Base-by-base conservation (phyloP, 164 flowering plant species). In the Annona cherimola region DNA sequence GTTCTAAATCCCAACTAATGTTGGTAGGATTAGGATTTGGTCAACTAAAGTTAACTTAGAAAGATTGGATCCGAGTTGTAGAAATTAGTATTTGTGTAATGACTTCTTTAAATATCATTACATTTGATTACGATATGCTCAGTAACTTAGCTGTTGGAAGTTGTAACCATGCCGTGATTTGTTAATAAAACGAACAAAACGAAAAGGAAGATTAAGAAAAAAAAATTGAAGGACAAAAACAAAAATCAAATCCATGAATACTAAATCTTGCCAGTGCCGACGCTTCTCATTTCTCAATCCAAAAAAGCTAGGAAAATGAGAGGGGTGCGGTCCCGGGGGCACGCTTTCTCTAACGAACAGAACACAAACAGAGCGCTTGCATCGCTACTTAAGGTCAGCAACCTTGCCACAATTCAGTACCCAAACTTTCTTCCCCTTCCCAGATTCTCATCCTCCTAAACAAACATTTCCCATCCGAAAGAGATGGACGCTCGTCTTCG, bases 401-500 rank as follows among this genome's bases (percentile, higher is more conserved):
- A 11, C 57, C 57, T 50, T 50, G 14, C 18, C 57, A 50, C 57
- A 11, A 50, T 5, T 50, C 57, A 50, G 9, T 16, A 50, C 57
- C 57, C 57, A 50, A 8, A 50, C 14, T 26, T 26, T 26, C 35
- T 26, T 26, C 57, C 50, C 50, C 57, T 50, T 16, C 3, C 57
- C 8, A 50, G 14, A 50, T 3, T 16, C 9, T 50, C 57, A 9
- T 50, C 14, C 9, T 16, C 57, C 3, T 50, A 5, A 50, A 11
- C 57, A 50, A 26, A 26, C 14, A 50, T 50, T 50, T 50, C 14
- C 57, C 9, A 50, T 16, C 14, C 9, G 3, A 63, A 42, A 75
- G 77, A 70, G 57, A 75, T 70, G 69, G 69, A 64, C 63, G 69
- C 50, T 43, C 43, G 1, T 8, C 1, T 26, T 20, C 39, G 1